Base-by-base conservation (phyloP, 179 eudicot species). In the Silene vulgaris region DNA sequence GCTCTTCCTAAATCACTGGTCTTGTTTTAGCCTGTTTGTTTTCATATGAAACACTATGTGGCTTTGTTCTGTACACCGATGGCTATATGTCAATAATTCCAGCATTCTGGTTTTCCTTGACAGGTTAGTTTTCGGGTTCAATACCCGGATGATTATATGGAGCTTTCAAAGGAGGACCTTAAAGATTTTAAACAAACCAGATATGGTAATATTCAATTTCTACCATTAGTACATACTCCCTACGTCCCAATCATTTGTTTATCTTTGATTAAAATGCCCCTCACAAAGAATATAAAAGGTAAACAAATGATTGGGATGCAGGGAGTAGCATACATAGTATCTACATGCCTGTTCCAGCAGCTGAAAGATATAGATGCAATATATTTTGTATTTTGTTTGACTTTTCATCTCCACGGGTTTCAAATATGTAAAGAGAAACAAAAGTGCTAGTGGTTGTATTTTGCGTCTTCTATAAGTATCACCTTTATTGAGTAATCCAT, bases 111-210 rank as follows among this genome's bases (percentile, higher is more conserved):
- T 71, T 56, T 78, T 48, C 12, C 45, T 11, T 77, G 75, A 37
- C 93, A 95, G 99, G 97, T 93, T 76, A 88, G 97, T 81, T 90
- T 86, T 76, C 96, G 89, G 80, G 97, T 92, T 80, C 93, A 95
- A 72, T 95, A 92, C 84, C 99, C 99, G 54, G 84, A 78, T 79
- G 97, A 93, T 70, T 90, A 89, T 81, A 84, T 85, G 68, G 97
- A 87, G 60, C 97, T 95, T 81, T 88, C 99, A 23, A 90, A 75
- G 79, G 99, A 92, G 89, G 97, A 95, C 82, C 85, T 89, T 56
- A 90, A 88, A 83, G 99, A 95, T 84, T 95, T 95, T 76, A 95
- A 89, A 84, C 97, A 95, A 83, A 89, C 93, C 16, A 89, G 97
- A 95, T 92, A 87, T 87, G 99, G 99, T 95, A 92, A 69, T 65